These are phyloP conservation scores for Aspergillus sergii DNA, from an alignment of 2,329 filamentous ascomycete species.

Conservation along the genomic window DNA sequence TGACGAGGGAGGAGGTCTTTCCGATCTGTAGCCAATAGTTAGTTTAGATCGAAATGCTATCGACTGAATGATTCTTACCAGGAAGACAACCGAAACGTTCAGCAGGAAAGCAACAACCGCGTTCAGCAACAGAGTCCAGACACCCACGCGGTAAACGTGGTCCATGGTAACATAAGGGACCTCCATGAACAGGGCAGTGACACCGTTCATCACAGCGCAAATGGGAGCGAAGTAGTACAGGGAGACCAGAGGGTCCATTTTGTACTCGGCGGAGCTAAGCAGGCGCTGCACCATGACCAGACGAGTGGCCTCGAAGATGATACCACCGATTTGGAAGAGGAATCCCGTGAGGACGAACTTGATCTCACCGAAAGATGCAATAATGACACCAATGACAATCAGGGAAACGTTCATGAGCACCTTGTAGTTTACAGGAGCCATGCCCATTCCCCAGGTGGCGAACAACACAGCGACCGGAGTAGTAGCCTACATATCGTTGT, in stretches of 20 bases:
- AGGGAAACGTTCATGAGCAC: conserved; percentile 90
- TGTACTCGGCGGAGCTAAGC: conserved; percentile 74
- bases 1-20: conserved; percentile 82
- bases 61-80: conserved; percentile 60
- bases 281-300: conserved; percentile 85
- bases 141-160: conserved; percentile 68
- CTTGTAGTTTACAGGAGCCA: conserved; percentile 80
- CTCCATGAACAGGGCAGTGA: conserved; percentile 71
- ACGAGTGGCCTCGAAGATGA: conserved; percentile 78
- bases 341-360: conserved; percentile 73
- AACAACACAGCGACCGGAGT: conserved; percentile 92
- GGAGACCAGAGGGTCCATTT: conserved; percentile 86
- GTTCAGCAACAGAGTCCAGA: conserved; percentile 69
- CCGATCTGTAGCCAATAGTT: conserved; percentile 64
- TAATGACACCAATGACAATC: conserved; percentile 91
- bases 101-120: conserved; percentile 77
- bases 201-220: conserved; percentile 77
- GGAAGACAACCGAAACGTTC: conserved; percentile 82
- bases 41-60: not conserved
- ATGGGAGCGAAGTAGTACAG: conserved; percentile 89
- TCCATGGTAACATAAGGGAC: conserved; percentile 65
- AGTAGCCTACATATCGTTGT: conserved; percentile 66
- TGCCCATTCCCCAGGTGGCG: conserved; percentile 83
- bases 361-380: conserved; percentile 94
- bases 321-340: conserved; percentile 71